These are phyloP conservation scores for Globisporangium nagaii DNA, from an alignment of 352 stramenopile species.

Conservation along the genomic window DNA sequence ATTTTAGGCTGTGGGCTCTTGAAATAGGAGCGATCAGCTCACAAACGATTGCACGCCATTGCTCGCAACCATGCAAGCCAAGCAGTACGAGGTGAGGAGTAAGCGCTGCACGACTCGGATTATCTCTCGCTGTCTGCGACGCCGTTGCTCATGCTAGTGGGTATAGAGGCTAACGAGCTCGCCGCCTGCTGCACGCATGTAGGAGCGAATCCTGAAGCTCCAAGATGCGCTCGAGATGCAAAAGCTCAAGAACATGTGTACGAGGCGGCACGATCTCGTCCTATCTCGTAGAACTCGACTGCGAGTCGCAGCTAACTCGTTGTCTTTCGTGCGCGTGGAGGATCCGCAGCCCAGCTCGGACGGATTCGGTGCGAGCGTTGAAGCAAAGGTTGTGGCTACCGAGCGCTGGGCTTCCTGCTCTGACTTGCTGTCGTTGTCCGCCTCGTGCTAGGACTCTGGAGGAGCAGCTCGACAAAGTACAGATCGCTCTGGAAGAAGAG, in stretches of 20 bases:
- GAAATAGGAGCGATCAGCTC: too few species aligned
- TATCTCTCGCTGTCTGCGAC: too few species aligned
- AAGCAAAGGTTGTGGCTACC: too few species aligned
- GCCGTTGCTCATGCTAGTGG: neutral
- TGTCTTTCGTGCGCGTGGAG: neutral
- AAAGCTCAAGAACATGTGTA: slow-evolving; percentile 80
- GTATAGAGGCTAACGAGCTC: too few species aligned
- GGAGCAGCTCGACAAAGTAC: slow-evolving; percentile 58
- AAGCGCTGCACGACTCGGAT: too few species aligned
- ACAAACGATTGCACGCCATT: neutral
- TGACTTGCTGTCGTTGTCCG: neutral
- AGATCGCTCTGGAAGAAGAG: slow-evolving; percentile 62
- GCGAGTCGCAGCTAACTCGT: neutral
- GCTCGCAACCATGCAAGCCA: slow-evolving; percentile 40
- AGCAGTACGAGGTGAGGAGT: slow-evolving; percentile 47
- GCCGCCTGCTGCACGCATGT: neutral
- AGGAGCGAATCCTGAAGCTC: slow-evolving; percentile 77
- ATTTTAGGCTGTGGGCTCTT: too few species aligned
- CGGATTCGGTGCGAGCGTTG: slow-evolving; percentile 33
- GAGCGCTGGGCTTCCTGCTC: too few species aligned
- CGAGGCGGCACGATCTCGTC: neutral
- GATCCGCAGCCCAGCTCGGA: slow-evolving; percentile 45
- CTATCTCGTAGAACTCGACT: neutral
- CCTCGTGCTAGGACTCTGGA: slow-evolving; percentile 32
- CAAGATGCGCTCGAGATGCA: slow-evolving; percentile 74